Evolutionary conservation across 106 monocot species (phyloP).

Genomic region (Alisma plantagoaquatica): DNA sequence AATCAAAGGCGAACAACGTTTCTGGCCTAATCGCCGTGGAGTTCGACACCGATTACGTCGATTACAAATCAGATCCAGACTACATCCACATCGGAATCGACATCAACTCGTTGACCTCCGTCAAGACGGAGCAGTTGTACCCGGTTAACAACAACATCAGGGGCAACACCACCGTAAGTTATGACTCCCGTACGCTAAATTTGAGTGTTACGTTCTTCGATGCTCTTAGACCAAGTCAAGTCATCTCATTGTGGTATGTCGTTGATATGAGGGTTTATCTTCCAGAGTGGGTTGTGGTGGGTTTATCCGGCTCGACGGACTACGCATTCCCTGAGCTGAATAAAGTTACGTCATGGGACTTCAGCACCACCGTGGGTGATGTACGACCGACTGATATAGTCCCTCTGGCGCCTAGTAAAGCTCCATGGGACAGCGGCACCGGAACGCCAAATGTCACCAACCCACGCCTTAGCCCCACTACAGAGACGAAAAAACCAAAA

Average conservation of each 20-base stretch:
- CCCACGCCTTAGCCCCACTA: no score
- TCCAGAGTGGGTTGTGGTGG: constrained; percentile 40
- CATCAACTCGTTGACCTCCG: constrained; percentile 27
- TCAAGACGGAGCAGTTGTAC: constrained; percentile 1
- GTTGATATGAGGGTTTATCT: constrained; percentile 28
- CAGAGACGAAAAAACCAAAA: no score
- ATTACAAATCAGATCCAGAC: constrained; percentile 30
- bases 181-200: constrained; percentile 22
- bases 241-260: no score
- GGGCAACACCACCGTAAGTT: constrained; percentile 30
- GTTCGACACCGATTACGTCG: constrained; percentile 43
- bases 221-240: constrained; percentile 10
- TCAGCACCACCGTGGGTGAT: no score
- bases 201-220: constrained; percentile 32
- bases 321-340: no score
- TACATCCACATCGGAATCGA: constrained; percentile 47
- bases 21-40: constrained; percentile 43
- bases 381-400: no score
- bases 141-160: constrained; percentile 28
- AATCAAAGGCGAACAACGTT: neutral
- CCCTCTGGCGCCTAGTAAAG: no score
- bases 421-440: no score
- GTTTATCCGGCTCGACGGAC: constrained; percentile 33
- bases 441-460: no score
- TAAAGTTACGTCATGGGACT: no score